Evolutionary conservation across 2,329 filamentous ascomycete genomes (phyloP), one percentile per base, ranked within the genome.

Genomic region (Colletotrichum agaves): DNA sequence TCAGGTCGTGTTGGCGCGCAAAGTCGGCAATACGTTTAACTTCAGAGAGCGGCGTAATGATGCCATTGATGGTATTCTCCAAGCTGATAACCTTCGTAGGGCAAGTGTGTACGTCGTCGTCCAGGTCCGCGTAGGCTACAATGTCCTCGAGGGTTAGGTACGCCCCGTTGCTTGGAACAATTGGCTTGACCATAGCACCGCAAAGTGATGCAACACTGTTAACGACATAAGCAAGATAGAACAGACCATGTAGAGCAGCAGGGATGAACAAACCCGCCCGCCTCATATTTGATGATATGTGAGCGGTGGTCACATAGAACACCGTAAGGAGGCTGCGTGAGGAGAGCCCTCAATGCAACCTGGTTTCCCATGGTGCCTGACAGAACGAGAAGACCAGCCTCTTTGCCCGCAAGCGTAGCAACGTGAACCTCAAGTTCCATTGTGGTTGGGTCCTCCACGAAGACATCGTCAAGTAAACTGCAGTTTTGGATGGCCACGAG

Each of bases 361-460:
- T 97, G 94, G 80, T 98, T 98, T 44, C 93, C 94, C 94, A 97
- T 97, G 4, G 94, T 97, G 3, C 95, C 95, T 0, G 93, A 96
- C 67, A 97, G 84, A 62, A 97, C 93, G 61, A 97, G 90, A 4
- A 98, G 83, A 0, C 88, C 91, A 7, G 88, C 89, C 74, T 94
- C 90, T 73, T 97, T 94, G 72, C 88, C 88, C 1, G 93, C 88
- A 3, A 97, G 85, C 35, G 85, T 76, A 17, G 93, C 93, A 49
- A 97, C 85, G 76, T 92, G 90, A 50, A 85, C 80, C 78, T 98
- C 92, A 44, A 98, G 88, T 23, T 87, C 84, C 57, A 86, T 89
- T 1, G 95, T 98, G 0, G 91, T 93, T 1, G 87, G 83, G 74
- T 97, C 94, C 79, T 97, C 93, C 70, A 84, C 82, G 77, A 91